Percentiles rank a stretch among this genome's conserved stretches.
phyloP scores from a whole-genome alignment of 2,329 filamentous ascomycete genomes.

The Beauveria asiatica region DNA sequence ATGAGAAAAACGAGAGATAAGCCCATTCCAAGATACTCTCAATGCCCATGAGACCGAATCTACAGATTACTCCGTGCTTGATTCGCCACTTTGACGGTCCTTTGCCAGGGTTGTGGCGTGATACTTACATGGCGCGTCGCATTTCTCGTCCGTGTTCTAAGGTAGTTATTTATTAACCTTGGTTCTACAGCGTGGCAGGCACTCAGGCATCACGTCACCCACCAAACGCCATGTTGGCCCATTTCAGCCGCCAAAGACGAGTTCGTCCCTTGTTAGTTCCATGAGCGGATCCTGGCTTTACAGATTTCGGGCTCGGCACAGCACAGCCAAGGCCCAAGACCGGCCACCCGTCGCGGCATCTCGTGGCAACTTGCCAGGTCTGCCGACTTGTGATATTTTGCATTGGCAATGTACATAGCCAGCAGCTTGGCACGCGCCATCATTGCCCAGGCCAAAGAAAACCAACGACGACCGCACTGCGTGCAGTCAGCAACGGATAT shows the following conservation, averaged over 20 bases:
- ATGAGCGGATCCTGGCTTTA: background rate
- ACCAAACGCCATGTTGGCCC: background rate
- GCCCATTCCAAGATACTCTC: background rate
- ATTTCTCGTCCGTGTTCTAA: too few species aligned
- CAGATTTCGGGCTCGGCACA: background rate
- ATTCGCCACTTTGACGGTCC: background rate
- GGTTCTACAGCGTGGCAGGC: too few species aligned
- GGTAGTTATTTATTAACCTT: too few species aligned
- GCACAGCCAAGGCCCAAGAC: conserved; percentile 2
- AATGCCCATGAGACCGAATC: background rate
- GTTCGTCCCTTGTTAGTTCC: background rate
- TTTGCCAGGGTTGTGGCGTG: background rate
- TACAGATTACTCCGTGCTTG: background rate
- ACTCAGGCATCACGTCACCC: too few species aligned
- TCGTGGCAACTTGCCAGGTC: background rate
- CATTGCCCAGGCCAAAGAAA: too few species aligned
- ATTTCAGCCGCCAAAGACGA: background rate
- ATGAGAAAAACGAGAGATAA: background rate
- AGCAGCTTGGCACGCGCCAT: background rate
- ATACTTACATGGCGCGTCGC: background rate
- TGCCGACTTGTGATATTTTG: background rate
- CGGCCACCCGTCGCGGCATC: background rate
- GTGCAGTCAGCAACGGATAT: too few species aligned
- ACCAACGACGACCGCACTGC: too few species aligned
- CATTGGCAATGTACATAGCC: background rate